Base-by-base conservation (phyloP, 345 rosid genomes). In the Linum lewisii region DNA sequence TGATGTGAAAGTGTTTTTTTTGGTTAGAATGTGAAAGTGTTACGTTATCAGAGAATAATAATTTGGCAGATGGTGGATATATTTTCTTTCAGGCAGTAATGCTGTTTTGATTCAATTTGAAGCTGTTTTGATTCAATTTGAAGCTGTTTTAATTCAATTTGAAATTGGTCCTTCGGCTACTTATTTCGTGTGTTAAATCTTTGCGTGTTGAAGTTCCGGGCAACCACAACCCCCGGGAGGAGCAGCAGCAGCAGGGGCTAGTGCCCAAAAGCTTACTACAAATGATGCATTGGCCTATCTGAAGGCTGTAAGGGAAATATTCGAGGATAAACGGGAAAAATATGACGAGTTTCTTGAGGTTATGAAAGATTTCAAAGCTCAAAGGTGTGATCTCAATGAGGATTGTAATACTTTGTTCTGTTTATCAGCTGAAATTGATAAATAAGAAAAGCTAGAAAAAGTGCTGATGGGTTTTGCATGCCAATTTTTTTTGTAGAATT, bases 201-300 rank as follows among this genome's bases (percentile, higher is more conserved):
- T 50, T 72, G 63, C 56, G 57, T 63, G 24, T 53, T 78, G 83
- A 80, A 92, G 96, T 74, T 84, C 79, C 51, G 83, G 77, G 63
- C 94, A 82, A 73, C 70, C 76, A n/a, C 81, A 82, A 66, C 72
- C 69, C 58, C 69, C 70, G 70, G 87, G 73, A 57, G 47, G 15
- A 11, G 47, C 16, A 42, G 47, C 47, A 42, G 14, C 14, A 42
- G 47, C 4, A 42, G 47, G 16, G 2, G 47, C 47, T 54, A 72
- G 58, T 44, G 51, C 79, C 2, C 94, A 84, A 78, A 93, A 82
- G 81, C 84, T 86, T 47, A 89, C 97, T 11, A 89, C 95, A 42
- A 87, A 84, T 49, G 99, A 93, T 76, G 99, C 99, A 44, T 75
- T 93, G 70, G 77, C 97, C 7, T 93, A 93, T 63, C 91, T 93